Base-by-base conservation (phyloP, 345 rosid species). In the Gossypium sturtianum region DNA sequence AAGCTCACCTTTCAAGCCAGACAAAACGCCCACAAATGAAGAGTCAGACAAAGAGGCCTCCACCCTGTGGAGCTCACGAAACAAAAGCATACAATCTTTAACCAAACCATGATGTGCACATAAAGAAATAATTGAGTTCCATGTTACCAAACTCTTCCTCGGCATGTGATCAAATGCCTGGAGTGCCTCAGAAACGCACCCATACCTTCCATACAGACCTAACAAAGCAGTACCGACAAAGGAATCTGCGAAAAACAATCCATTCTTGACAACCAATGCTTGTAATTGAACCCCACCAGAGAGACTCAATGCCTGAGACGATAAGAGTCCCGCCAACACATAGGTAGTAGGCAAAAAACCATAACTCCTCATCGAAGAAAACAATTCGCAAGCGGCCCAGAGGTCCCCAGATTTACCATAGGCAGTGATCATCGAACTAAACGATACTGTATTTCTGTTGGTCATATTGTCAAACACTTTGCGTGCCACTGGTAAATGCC, bases 211-310 rank as follows among this genome's bases (percentile, higher is more conserved):
- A 51, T 87, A 88, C 72, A 89, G 78, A 74, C 90, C 82, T 76
- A 88, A 51, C 82, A 94, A 83, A 43, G 91, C 73, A 72, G 93
- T 88, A 45, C 98, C 97, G 6, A 88, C 97, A 74, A 75, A 92
- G 53, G 87, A 88, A 81, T 89, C 92, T 17, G 80, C 81, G 57
- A 10, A 34, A 71, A 89, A 80, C 75, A 89, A 69, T 3, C 98
- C 94, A 79, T 81, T 83, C 81, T 94, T 91, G 70, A 84, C 44
- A 59, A 79, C 82, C 82, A 89, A 71, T 70, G 87, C 83, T 61
- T 87, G 97, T 80, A 94, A 80, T 84, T 86, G 89, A 83, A 76
- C 58, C 72, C 93, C 97, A 29, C 74, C 61, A 64, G 45, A 13
- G 60, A 84, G 19, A 76, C 72, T 88, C 79, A 87, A 67, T 2